Conservation (phyloP, 345 rosid genomes). For the Pugionium dolabratum region DNA sequence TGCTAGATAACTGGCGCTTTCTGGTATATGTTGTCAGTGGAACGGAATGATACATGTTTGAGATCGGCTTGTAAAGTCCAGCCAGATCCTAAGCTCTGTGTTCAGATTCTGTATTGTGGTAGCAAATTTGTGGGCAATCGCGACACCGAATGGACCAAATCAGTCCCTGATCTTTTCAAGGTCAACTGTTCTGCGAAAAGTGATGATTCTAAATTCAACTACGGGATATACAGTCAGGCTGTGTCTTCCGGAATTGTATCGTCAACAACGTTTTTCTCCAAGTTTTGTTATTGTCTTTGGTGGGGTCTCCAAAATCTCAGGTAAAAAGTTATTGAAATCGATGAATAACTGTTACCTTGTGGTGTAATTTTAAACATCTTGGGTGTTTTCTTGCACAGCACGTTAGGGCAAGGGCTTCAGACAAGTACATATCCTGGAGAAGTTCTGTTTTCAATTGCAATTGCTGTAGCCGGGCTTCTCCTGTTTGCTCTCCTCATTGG, state of each 20-base stretch:
- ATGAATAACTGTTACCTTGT: not conserved
- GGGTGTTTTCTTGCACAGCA: constrained; percentile 43
- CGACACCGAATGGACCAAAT: constrained; percentile 54
- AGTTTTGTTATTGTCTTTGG: constrained; percentile 84
- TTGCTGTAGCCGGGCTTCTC: constrained; percentile 73
- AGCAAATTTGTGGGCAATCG: constrained; percentile 45
- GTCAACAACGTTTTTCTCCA: constrained; percentile 52
- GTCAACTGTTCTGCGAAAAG: constrained; percentile 44
- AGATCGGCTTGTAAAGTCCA: constrained; percentile 51
- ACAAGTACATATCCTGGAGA: constrained; percentile 79
- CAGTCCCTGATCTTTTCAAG: constrained; percentile 47
- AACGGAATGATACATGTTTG: constrained; percentile 78
- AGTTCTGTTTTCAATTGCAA: constrained; percentile 69
- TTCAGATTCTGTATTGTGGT: constrained; percentile 68
- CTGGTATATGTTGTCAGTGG: constrained; percentile 81
- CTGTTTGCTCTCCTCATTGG: constrained; percentile 80
- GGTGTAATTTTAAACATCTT: not conserved
- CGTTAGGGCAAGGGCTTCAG: constrained; percentile 88
- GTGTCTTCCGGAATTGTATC: constrained; percentile 57
- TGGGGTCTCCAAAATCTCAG: constrained; percentile 94
- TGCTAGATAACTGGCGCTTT: constrained; percentile 77
- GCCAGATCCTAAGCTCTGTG: constrained; percentile 45
- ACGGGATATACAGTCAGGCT: constrained; percentile 75
- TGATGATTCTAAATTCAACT: constrained; percentile 50
- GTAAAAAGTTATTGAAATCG: constrained; percentile 37